Conservation (phyloP, 2,329 filamentous ascomycete genomes). For the Neofusicoccum cordaticola region DNA sequence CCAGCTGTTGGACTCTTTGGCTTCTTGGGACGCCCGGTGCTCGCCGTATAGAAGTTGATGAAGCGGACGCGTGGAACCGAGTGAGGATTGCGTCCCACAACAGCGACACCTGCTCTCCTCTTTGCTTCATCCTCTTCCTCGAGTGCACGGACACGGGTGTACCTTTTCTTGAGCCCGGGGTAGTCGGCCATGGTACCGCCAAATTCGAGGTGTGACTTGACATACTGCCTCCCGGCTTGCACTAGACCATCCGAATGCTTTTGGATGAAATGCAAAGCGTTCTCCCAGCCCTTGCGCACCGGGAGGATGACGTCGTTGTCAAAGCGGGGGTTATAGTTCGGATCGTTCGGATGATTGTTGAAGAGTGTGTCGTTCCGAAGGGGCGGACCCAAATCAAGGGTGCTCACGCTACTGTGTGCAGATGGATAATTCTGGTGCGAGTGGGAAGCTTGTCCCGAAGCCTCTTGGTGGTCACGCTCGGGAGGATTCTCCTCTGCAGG, state of each 20-base stretch:
- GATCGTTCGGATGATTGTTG: constrained; percentile 44
- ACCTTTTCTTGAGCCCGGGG: constrained; percentile 65
- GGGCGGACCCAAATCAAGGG: constrained; percentile 18
- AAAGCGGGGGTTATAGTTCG: constrained; percentile 74
- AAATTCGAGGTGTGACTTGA: constrained; percentile 80
- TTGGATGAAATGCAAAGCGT: constrained; percentile 70
- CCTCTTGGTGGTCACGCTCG: constrained; percentile 21
- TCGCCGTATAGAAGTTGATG: constrained; percentile 88
- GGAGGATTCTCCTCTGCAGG: constrained; percentile 28
- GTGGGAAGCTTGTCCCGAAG: not conserved
- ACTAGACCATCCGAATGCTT: constrained; percentile 76
- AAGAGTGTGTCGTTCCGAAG: constrained; percentile 37
- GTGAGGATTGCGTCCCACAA: constrained; percentile 16
- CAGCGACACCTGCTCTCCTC: constrained; percentile 30
- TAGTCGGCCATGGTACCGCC: constrained; percentile 78
- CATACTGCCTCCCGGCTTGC: constrained; percentile 67
- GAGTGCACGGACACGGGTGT: constrained; percentile 65
- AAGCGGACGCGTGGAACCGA: constrained; percentile 65
- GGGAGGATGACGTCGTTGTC: constrained; percentile 69
- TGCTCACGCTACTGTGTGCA: constrained; percentile 15
- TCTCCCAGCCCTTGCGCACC: constrained; percentile 66
- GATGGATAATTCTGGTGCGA: constrained; percentile 8
- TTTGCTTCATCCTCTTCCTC: constrained; percentile 62
- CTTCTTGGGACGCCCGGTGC: constrained; percentile 65
- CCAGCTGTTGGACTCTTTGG: constrained; percentile 40